Base-by-base conservation (phyloP, 2,329 filamentous ascomycete species). In the Fusarium gaditjirri region DNA sequence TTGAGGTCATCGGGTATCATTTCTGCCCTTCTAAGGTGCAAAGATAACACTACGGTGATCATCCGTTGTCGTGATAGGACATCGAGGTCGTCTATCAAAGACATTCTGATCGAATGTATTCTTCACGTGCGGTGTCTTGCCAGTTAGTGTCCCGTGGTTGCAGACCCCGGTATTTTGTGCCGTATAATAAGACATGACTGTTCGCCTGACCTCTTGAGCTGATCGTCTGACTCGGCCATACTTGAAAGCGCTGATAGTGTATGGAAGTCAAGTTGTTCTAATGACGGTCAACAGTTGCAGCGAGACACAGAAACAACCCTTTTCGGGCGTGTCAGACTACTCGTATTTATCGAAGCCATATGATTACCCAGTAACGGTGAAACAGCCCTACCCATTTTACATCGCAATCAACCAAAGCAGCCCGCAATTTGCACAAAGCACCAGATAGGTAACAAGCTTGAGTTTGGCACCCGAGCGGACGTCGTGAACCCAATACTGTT, bases 211-310 rank as follows among this genome's bases (percentile, higher is more conserved):
- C 44, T 38, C 41, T 49, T 55, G 38, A 31, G 52, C 13, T 59
- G 53, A 58, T 63, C 70, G 52, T 50, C 62, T 72, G 70, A 72
- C 66, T 63, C 39, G 56, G 61, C 64, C 70, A 72, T 58, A 52
- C 35, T 46, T 38, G 39, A 36, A 36, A 38, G 41, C 25, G 29
- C 46, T n/a, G 46, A 33, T 49, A 49, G 29, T 29, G n/a, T 13
- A 49, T 49, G 46, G 16, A 23, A 33, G 46, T 49, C 29, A 49
- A 59, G 27, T 29, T 58, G 27, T 39, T 27, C 16, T 44, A 41
- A 38, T 17, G 39, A 39, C 33, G 42, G 55, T 50, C 42, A 61
- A 35, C 14, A n/a, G 16, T 38, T 17, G 27, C 56, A 23, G n/a
- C 21, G 25, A 29, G 41, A 35, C 19, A 46, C n/a, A 46, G 23